These are phyloP conservation scores for Rubroboletus pulcherrimus DNA, from an alignment of 768 basidiomycete species.

Conservation along the genomic window DNA sequence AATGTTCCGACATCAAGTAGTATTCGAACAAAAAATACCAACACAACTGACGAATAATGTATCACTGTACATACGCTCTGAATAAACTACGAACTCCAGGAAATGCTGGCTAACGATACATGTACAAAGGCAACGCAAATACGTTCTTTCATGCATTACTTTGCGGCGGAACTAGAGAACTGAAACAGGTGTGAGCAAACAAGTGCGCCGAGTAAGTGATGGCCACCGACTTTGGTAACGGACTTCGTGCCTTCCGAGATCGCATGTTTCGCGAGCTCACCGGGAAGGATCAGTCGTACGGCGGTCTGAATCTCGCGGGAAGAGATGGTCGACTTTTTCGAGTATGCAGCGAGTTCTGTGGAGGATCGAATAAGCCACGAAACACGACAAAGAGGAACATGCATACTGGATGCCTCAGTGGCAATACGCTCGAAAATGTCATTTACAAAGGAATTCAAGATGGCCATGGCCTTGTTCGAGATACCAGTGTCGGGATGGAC, in stretches of 20 bases:
- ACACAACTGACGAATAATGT: conserved; percentile 21
- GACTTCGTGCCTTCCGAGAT: conserved; percentile 89
- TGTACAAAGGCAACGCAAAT: conserved; percentile 1
- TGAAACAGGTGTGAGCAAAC: conserved; percentile 29
- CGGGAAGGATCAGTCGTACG: conserved; percentile 94
- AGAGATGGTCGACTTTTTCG: conserved; percentile 98
- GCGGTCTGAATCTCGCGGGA: conserved; percentile 98
- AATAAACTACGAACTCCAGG: conserved; percentile 18
- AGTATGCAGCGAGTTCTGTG: conserved; percentile 91
- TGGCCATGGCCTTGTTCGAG: conserved; percentile 98
- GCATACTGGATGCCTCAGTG: conserved; percentile 80
- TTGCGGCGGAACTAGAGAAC: conserved; percentile 71
- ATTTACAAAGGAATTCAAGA: conserved; percentile 94
- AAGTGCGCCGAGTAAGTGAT: background rate
- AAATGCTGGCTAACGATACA: conserved; percentile 30
- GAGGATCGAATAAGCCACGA: background rate
- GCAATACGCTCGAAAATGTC: conserved; percentile 95
- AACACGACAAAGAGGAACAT: background rate
- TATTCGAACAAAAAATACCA: background rate
- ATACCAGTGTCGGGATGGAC: conserved; percentile 99
- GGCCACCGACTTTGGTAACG: conserved; percentile 69
- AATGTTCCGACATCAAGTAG: background rate
- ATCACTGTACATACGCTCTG: conserved; percentile 12
- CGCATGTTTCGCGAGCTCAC: conserved; percentile 79
- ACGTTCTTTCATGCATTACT: conserved; percentile 38